phyloP scores from a whole-genome alignment of 768 basidiomycete genomes.

The Exidia glandulosa region DNA sequence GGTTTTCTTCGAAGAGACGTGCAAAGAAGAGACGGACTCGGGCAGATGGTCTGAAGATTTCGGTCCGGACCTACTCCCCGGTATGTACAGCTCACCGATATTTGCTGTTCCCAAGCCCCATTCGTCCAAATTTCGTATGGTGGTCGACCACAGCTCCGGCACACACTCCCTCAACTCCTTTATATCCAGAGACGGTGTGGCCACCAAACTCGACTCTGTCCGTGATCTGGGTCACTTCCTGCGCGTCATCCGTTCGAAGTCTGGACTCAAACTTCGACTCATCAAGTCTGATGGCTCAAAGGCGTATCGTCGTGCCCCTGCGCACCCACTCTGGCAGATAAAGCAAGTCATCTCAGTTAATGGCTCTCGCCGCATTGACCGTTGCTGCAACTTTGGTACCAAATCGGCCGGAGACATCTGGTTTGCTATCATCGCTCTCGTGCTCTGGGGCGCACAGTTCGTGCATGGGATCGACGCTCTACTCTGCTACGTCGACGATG shows the following conservation, averaged over 20 bases:
- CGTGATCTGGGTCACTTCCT: slow-evolving; percentile 18
- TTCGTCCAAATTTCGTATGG: slow-evolving; percentile 23
- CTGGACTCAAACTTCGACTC: slow-evolving; percentile 1
- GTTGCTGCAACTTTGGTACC: slow-evolving; percentile 23
- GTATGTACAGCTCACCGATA: slow-evolving; percentile 32
- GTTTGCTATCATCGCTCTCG: slow-evolving; percentile 20
- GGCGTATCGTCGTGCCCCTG: slow-evolving; percentile 26
- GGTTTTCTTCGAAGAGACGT: slow-evolving; percentile 17
- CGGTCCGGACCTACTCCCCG: slow-evolving; percentile 25
- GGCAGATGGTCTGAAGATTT: slow-evolving; percentile 20
- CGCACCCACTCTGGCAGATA: slow-evolving; percentile 31
- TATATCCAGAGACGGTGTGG: slow-evolving; percentile 17
- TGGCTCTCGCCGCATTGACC: slow-evolving; percentile 18
- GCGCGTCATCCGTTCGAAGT: background rate
- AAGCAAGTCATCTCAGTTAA: slow-evolving; percentile 26
- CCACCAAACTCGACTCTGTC: slow-evolving; percentile 24
- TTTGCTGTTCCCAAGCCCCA: slow-evolving; percentile 26
- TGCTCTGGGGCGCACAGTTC: slow-evolving; percentile 26
- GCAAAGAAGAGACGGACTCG: slow-evolving; percentile 12
- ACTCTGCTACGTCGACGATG: slow-evolving; percentile 26
- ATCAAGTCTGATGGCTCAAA: slow-evolving; percentile 29
- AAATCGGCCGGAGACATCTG: slow-evolving; percentile 17
- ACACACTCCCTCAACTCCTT: slow-evolving; percentile 25
- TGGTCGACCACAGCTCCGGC: slow-evolving; percentile 30
- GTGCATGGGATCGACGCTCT: slow-evolving; percentile 10